Conservation (phyloP, 1,284 basidiomycete species). For the Wallemia hederae region DNA sequence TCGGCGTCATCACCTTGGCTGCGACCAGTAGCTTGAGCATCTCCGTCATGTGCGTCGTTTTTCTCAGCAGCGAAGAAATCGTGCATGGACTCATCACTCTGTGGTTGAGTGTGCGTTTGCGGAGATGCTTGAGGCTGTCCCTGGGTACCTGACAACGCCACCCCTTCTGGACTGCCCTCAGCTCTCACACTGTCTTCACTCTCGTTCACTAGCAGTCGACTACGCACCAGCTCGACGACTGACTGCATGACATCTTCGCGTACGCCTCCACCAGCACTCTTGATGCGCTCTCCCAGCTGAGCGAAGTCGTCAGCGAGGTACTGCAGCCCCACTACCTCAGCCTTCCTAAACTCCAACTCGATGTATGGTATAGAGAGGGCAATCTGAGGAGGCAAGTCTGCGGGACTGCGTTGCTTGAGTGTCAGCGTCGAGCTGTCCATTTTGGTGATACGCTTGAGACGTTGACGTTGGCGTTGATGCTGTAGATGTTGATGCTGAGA, state of each 20-base stretch:
- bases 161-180: slow-evolving; percentile 8
- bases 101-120: background rate
- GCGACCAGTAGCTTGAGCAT: too few relatives aligned
- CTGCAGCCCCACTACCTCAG: slow-evolving; percentile 38
- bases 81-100: background rate
- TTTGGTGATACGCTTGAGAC: background rate
- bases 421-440: background rate
- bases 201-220: slow-evolving; percentile 16
- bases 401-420: background rate
- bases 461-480: background rate
- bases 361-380: background rate
- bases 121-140: background rate
- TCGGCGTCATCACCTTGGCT: background rate
- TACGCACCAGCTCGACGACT: slow-evolving; percentile 29
- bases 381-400: background rate
- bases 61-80: background rate
- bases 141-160: slow-evolving; percentile 4
- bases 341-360: slow-evolving; percentile 11
- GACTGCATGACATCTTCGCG: slow-evolving; percentile 33
- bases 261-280: slow-evolving; percentile 14
- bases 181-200: slow-evolving; percentile 12
- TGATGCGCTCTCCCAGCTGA: slow-evolving; percentile 27
- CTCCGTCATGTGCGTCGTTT: too few relatives aligned
- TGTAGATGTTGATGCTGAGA: too few relatives aligned
- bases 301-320: slow-evolving; percentile 56